phyloP scores from a whole-genome alignment of 1,139 yeast genomes.

The Trichomonascaceae sp. region DNA sequence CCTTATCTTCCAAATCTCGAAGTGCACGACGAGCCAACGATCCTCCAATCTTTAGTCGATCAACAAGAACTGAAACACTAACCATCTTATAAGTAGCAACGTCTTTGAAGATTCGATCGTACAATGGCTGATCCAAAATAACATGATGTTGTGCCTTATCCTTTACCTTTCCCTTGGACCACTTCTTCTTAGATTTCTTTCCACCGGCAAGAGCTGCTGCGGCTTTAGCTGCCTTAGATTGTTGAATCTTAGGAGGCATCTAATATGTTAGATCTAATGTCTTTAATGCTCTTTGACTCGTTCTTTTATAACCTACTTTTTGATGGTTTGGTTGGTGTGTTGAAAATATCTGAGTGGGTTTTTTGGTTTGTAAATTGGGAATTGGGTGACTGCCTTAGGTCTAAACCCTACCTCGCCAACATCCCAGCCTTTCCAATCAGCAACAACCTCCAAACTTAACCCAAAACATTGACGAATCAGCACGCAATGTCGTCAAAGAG shows the following conservation, averaged over 20 bases:
- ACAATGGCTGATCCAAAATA: conserved; percentile 95
- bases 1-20: conserved; percentile 91
- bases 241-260: conserved; percentile 99
- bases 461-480: neutral
- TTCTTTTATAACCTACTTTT: neutral
- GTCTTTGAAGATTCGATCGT: conserved; percentile 99
- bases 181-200: conserved; percentile 99
- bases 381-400: neutral
- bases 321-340: conserved; percentile 9
- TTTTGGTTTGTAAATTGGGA: neutral
- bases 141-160: conserved; percentile 99
- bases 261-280: conserved; percentile 3
- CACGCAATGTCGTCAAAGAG: conserved; percentile 17
- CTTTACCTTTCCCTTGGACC: conserved; percentile 99
- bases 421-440: neutral
- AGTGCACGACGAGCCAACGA: conserved; percentile 98
- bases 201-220: conserved; percentile 99
- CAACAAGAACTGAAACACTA: conserved; percentile 96
- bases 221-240: conserved; percentile 99
- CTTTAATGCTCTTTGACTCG: too few species aligned
- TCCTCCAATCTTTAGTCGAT: conserved; percentile 99
- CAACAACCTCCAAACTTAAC: neutral
- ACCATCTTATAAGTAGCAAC: conserved; percentile 99
- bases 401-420: neutral
- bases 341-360: conserved; percentile 4